Evolutionary conservation across 1,139 yeast genomes (phyloP).

Genomic region (Diutina siamensis): DNA sequence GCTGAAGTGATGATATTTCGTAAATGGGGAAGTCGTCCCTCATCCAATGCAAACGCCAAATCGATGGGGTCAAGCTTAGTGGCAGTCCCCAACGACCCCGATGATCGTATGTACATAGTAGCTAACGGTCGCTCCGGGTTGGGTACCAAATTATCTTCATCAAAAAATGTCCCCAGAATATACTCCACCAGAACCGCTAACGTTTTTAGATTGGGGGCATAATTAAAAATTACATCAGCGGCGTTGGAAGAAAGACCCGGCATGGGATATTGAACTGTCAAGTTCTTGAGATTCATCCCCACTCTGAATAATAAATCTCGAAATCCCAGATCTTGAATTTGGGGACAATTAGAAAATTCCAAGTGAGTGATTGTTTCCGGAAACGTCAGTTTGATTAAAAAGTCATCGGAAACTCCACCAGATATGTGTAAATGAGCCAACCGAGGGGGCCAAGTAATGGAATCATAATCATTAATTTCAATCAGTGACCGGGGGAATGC

Average conservation of each 20-base stretch:
- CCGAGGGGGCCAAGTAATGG: conserved; percentile 61
- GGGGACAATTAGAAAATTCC: conserved; percentile 84
- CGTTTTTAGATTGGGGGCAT: conserved; percentile 60
- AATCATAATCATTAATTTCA: conserved; percentile 48
- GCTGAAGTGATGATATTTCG: conserved; percentile 56
- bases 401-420: conserved; percentile 83
- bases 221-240: conserved; percentile 57
- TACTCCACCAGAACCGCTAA: conserved; percentile 76
- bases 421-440: conserved; percentile 63
- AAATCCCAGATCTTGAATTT: conserved; percentile 49
- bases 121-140: conserved; percentile 45
- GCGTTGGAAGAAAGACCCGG: conserved; percentile 64
- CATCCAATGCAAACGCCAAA: conserved; percentile 72
- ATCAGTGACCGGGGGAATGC: conserved; percentile 87
- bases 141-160: conserved; percentile 37
- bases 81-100: conserved; percentile 82
- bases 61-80: conserved; percentile 81
- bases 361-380: conserved; percentile 62
- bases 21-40: conserved; percentile 60
- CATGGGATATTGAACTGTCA: conserved; percentile 79
- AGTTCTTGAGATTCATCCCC: conserved; percentile 51
- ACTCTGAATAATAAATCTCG: conserved; percentile 47
- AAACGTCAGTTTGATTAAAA: conserved; percentile 52
- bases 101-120: conserved; percentile 62
- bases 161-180: conserved; percentile 52